Conservation (phyloP, 257 asterid genomes). For the Fraxinus pennsylvanica region DNA sequence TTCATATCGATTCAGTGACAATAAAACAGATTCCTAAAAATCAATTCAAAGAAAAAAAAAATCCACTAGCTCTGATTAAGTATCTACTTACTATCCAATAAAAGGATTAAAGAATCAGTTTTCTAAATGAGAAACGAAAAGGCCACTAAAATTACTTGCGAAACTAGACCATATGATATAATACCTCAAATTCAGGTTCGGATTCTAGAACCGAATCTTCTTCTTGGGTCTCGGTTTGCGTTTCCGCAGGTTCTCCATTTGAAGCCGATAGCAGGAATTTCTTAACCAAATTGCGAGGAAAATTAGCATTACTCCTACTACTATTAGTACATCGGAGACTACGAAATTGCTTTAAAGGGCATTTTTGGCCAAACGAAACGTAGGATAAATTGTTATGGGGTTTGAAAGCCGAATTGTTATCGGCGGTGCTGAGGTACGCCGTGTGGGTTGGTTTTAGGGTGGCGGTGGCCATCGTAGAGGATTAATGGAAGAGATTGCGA, state of each 20-base stretch:
- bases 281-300: constrained; percentile 29
- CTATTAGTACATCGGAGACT: constrained; percentile 23
- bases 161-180: not conserved
- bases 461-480: constrained; percentile 42
- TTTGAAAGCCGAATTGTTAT: constrained; percentile 30
- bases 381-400: constrained; percentile 19
- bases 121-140: not conserved
- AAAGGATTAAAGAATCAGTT: not conserved
- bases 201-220: constrained; percentile 33
- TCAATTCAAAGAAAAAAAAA: not conserved
- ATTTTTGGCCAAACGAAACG: constrained; percentile 30
- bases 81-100: not conserved
- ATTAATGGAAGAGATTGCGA: not conserved
- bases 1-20: not conserved
- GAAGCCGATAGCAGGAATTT: constrained; percentile 40
- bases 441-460: constrained; percentile 40
- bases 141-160: not conserved
- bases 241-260: constrained; percentile 47
- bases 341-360: constrained; percentile 31
- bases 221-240: constrained; percentile 45
- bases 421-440: constrained; percentile 14
- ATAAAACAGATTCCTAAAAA: not conserved
- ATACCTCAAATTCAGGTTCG: constrained; percentile 47
- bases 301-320: constrained; percentile 27
- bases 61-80: not conserved